Percentiles rank a stretch among this genome's conserved stretches.
These are phyloP conservation scores for Abrus precatorius DNA, from an alignment of 306 rosid species.

Conservation along the genomic window DNA sequence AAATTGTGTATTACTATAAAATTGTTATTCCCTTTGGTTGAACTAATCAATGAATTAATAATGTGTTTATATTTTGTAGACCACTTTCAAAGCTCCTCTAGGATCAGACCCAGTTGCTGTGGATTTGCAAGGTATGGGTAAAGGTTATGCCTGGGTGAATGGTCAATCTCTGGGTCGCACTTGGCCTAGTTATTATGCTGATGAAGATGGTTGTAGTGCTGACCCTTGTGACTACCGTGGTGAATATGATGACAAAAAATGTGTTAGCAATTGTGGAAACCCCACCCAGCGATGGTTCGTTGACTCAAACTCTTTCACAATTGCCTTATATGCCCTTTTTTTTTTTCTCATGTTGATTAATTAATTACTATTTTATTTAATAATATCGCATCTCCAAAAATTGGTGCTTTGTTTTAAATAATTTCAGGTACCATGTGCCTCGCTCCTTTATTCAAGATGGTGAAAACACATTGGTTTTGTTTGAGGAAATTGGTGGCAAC, in stretches of 20 bases:
- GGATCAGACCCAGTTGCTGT: constrained; percentile 57
- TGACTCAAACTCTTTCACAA: neutral
- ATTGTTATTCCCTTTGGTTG: neutral
- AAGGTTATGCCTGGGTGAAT: constrained; percentile 70
- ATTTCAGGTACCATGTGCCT: constrained; percentile 65
- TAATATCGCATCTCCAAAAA: neutral
- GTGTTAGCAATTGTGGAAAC: constrained; percentile 61
- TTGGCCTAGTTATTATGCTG: constrained; percentile 59
- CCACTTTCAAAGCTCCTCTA: constrained; percentile 66
- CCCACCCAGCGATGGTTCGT: constrained; percentile 64
- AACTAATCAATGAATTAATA: neutral
- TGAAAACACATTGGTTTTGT: constrained; percentile 58
- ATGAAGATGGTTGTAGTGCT: constrained; percentile 52
- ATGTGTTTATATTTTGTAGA: constrained; percentile 35
- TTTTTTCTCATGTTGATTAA: neutral
- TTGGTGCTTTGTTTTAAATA: neutral
- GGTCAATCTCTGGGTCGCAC: constrained; percentile 59
- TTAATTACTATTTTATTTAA: neutral
- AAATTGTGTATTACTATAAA: neutral
- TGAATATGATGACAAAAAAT: constrained; percentile 49
- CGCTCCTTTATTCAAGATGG: constrained; percentile 51
- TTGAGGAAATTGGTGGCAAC: constrained; percentile 68
- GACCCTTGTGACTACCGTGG: constrained; percentile 69
- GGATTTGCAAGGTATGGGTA: constrained; percentile 60
- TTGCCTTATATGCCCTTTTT: neutral